Evolutionary conservation across 768 basidiomycete genomes (phyloP), one percentile per base, ranked within the genome.

Genomic region (Gymnopilus dilepis): DNA sequence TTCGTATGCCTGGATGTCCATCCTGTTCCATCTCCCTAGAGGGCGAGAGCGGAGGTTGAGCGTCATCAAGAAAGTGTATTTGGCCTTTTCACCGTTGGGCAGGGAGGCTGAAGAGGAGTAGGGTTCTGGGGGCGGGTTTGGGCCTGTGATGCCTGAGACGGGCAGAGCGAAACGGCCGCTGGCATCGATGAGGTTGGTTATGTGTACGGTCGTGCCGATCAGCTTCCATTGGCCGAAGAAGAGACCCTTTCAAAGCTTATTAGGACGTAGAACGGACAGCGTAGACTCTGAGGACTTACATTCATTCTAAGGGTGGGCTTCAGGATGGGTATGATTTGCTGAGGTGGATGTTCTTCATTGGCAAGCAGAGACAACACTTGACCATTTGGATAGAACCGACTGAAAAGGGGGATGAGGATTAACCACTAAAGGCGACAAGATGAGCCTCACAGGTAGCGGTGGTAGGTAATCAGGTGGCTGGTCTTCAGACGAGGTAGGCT

Each of bases 371-470:
- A 95, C 7, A 97, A 82, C 3, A 96, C 95, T 69, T 86, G 84
- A 2, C 95, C 95, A 64, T 92, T 86, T 0, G 93, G 88, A 66
- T 90, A 90, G 78, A 97, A 97, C 26, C 95, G 92, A 45, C 92
- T 94, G 67, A 1, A 30, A 50, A 17, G 42, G 19, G 65, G 30
- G 21, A 26, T 30, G 19, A 6, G 43, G 62, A 51, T 45, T 6
- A n/a, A 31, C 40, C 13, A 19, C 1, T 21, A 55, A 12, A 38
- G n/a, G 52, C 26, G 21, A 34, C 30, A 30, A 26, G 4, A 22
- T 30, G 45, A 4, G 19, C n/a, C 89, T 74, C 65, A 92, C 88
- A 97, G 81, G 73, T 94, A 97, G 31, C 95, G 92, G 69, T 96
- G 92, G 73, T 97, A 97, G 5, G 94, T 96, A 69, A 97, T 86